Evolutionary conservation across 2,329 filamentous ascomycete species (phyloP).

Genomic region (Coniochaeta sp.): DNA sequence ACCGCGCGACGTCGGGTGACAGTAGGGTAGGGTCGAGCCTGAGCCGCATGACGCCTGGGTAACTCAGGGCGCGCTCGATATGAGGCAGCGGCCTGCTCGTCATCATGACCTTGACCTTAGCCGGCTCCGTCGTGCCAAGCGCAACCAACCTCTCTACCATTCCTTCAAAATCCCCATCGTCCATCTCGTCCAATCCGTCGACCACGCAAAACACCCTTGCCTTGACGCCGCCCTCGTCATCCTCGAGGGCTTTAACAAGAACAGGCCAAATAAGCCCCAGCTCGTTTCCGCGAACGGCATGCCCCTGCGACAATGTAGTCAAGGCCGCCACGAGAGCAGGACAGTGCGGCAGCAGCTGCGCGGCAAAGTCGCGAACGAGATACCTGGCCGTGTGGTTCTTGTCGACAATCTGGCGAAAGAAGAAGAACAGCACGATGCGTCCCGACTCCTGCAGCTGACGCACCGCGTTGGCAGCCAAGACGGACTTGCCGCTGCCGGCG

Average conservation of each 20-base stretch:
- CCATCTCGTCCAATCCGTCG: constrained; percentile 33
- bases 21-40: constrained; percentile 17
- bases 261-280: not conserved
- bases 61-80: constrained; percentile 10
- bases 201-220: constrained; percentile 21
- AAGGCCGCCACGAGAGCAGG: not conserved
- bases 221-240: constrained; percentile 3
- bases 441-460: constrained; percentile 10
- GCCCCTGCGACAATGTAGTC: not conserved
- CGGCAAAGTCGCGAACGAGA: constrained; percentile 23
- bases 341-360: constrained; percentile 21
- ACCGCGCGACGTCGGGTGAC: not conserved
- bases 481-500: constrained; percentile 17
- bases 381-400: constrained; percentile 18
- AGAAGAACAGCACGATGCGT: constrained; percentile 25
- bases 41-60: constrained; percentile 16
- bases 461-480: constrained; percentile 20
- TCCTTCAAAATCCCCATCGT: not conserved
- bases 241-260: constrained; percentile 8
- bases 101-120: constrained; percentile 28
- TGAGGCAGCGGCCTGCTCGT: constrained; percentile 26
- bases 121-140: not conserved
- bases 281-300: not conserved
- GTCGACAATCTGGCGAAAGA: constrained; percentile 28
- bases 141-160: not conserved